phyloP scores from a whole-genome alignment of 768 basidiomycete species.

The Auricularia sp. region DNA sequence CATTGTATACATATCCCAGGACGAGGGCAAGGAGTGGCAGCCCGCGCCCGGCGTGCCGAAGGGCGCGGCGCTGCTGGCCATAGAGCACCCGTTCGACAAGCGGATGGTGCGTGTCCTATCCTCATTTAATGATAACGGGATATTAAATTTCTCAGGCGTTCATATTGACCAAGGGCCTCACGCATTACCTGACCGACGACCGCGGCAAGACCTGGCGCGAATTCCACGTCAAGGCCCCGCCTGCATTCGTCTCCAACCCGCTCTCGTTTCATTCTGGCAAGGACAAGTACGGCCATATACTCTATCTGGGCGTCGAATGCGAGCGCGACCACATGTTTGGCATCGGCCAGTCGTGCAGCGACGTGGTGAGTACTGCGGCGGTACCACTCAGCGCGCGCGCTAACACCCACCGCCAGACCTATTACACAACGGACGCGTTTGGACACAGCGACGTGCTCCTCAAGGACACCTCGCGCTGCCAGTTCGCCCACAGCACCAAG shows the following conservation, averaged over 20 bases:
- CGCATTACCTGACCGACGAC: conserved; percentile 82
- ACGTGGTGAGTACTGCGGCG: conserved; percentile 45
- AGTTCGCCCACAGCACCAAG: conserved; percentile 80
- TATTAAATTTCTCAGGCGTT: conserved; percentile 54
- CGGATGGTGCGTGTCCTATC: conserved; percentile 42
- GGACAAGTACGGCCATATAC: conserved; percentile 57
- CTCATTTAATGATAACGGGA: background rate
- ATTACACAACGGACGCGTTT: conserved; percentile 82
- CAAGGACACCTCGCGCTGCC: conserved; percentile 63
- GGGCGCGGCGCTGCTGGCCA: conserved; percentile 57
- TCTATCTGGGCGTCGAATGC: conserved; percentile 72
- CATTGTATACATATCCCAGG: conserved; percentile 64
- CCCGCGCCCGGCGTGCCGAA: conserved; percentile 38
- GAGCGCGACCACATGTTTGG: conserved; percentile 28
- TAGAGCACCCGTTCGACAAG: conserved; percentile 83
- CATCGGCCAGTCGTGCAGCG: conserved; percentile 54
- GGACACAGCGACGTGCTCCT: conserved; percentile 51
- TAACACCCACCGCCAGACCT: conserved; percentile 47
- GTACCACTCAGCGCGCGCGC: background rate
- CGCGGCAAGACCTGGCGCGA: conserved; percentile 79
- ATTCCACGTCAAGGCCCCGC: conserved; percentile 57
- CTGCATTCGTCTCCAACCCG: conserved; percentile 49
- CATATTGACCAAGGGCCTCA: conserved; percentile 61
- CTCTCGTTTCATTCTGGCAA: conserved; percentile 83
- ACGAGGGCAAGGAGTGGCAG: conserved; percentile 77